Percentiles rank a stretch among this genome's conserved stretches.
Conservation (phyloP, 2,329 filamentous ascomycete species). For the Cercospora sp. region DNA sequence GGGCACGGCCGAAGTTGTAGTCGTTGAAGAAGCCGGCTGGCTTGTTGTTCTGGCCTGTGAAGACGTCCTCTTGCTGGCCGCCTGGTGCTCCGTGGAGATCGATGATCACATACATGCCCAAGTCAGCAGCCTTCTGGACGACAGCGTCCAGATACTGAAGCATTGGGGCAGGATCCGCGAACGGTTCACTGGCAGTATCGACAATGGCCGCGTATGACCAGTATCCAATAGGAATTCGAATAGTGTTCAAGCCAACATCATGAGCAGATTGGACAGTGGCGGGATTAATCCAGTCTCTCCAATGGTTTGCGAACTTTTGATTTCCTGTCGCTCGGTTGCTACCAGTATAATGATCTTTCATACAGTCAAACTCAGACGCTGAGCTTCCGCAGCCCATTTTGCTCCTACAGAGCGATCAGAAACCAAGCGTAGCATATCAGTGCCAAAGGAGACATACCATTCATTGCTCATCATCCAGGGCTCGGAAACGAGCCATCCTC, state of each 20-base stretch:
- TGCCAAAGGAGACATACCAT: neutral
- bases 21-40: constrained; percentile 17
- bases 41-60: constrained; percentile 16
- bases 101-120: constrained; percentile 19
- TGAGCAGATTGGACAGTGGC: constrained; percentile 10
- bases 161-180: constrained; percentile 9
- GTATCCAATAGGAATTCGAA: constrained; percentile 18
- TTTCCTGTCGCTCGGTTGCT: constrained; percentile 11
- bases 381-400: constrained; percentile 16
- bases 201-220: constrained; percentile 15
- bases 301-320: constrained; percentile 11
- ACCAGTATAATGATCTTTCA: constrained; percentile 17
- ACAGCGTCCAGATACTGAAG: constrained; percentile 14
- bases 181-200: constrained; percentile 7
- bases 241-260: constrained; percentile 19
- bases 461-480: constrained; percentile 10
- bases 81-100: constrained; percentile 18
- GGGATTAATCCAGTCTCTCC: constrained; percentile 17
- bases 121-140: constrained; percentile 8
- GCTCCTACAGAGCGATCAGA: constrained; percentile 1
- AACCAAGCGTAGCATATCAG: neutral
- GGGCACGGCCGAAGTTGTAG: constrained; percentile 15
- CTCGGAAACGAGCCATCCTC: constrained; percentile 14
- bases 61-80: constrained; percentile 10
- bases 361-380: constrained; percentile 16